A percentile compares a stretch with the other conserved stretches of the same genome.
Evolutionary conservation across 176 grass and related monocot species (phyloP).

Genomic region (Ampelocalamus luodianensis): DNA sequence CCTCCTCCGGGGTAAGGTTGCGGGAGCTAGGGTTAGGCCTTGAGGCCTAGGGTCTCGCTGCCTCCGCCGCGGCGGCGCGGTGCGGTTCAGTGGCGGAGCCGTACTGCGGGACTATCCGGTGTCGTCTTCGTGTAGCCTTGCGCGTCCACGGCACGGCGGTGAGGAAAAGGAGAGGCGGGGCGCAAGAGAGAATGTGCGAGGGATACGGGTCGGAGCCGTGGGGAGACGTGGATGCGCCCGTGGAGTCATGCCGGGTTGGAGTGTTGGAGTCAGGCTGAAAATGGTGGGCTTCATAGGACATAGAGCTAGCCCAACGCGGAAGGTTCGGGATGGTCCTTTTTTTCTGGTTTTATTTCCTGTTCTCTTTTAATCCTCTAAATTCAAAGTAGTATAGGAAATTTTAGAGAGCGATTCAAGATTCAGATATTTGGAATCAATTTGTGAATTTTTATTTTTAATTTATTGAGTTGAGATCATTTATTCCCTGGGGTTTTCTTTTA

Average conservation of each 20-base stretch:
- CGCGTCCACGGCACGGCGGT: slow-evolving; percentile 39
- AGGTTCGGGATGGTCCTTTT: too few species aligned
- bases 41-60: not conserved
- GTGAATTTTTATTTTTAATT: too few species aligned
- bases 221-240: not conserved
- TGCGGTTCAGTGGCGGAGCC: not conserved
- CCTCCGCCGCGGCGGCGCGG: not conserved
- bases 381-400: too few species aligned
- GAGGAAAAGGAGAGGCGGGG: slow-evolving; percentile 35
- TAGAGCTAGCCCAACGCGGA: too few species aligned
- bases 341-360: too few species aligned
- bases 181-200: slow-evolving; percentile 24
- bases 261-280: not conserved
- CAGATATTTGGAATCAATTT: too few species aligned
- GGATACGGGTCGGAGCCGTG: not conserved
- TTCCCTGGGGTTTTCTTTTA: too few species aligned
- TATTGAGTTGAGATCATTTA: too few species aligned
- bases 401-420: too few species aligned
- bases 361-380: too few species aligned
- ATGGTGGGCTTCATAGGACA: too few species aligned
- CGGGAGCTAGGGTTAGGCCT: slow-evolving; percentile 30
- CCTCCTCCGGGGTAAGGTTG: not conserved
- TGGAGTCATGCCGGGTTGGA: not conserved
- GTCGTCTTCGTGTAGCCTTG: slow-evolving; percentile 3
- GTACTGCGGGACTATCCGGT: slow-evolving; percentile 28